Percentiles rank a stretch among this genome's conserved stretches.
These are phyloP conservation scores for Melocanna baccifera DNA, from an alignment of 176 grass and related monocot genomes.

Conservation along the genomic window DNA sequence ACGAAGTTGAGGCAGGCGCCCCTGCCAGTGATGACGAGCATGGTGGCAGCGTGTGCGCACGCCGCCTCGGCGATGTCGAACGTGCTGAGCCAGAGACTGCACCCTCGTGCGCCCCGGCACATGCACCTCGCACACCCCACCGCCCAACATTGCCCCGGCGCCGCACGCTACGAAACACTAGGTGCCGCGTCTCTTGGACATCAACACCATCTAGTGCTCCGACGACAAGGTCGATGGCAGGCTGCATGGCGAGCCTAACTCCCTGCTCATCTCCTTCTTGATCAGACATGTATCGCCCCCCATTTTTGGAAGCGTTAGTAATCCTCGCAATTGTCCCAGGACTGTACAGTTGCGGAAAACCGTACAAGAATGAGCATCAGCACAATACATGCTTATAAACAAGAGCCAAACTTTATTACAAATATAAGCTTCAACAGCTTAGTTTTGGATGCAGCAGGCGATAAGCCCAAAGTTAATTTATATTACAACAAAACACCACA, in stretches of 20 bases:
- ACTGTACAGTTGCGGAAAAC: too few relatives aligned
- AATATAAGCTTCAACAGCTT: too few relatives aligned
- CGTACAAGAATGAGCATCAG: too few relatives aligned
- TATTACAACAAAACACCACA: too few relatives aligned
- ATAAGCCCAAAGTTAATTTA: too few relatives aligned
- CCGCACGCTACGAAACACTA: conserved; percentile 62
- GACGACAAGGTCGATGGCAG: conserved; percentile 27
- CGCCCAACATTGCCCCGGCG: conserved; percentile 37
- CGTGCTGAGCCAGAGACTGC: conserved; percentile 83
- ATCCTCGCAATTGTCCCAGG: too few relatives aligned
- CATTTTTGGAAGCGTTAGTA: too few relatives aligned
- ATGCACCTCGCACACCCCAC: conserved; percentile 69
- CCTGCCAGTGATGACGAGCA: conserved; percentile 42
- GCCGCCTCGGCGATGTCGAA: conserved; percentile 64
- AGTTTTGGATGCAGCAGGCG: too few relatives aligned
- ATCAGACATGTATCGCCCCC: too few relatives aligned
- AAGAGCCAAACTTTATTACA: too few relatives aligned
- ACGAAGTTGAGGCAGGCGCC: conserved; percentile 64
- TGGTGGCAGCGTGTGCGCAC: conserved; percentile 62
- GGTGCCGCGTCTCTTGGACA: conserved; percentile 63
- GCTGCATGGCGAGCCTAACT: conserved; percentile 26
- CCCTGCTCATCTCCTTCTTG: conserved; percentile 39
- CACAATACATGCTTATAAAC: too few relatives aligned
- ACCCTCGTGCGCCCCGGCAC: conserved; percentile 37
- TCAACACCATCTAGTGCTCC: conserved; percentile 26